Evolutionary conservation across 1,284 basidiomycete genomes (phyloP).

Genomic region (Ceratobasidium sp.): DNA sequence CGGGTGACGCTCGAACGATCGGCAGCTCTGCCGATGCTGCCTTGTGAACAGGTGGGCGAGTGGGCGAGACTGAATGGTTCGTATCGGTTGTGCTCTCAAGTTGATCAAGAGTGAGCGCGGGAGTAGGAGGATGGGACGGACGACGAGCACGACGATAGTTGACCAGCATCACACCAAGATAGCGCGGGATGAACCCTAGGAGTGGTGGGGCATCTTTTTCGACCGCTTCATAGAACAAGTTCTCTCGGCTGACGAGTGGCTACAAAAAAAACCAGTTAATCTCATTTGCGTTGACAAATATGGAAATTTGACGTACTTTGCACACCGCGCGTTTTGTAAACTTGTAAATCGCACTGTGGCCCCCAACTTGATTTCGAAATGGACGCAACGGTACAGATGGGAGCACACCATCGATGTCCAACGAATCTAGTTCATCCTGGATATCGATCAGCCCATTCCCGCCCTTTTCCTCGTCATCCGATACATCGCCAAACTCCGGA

Average conservation of each 20-base stretch:
- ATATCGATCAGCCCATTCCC: conserved; percentile 39
- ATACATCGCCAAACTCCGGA: conserved; percentile 37
- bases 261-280: conserved; percentile 53
- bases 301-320: conserved; percentile 72
- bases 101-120: conserved; percentile 22
- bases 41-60: conserved; percentile 48
- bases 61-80: conserved; percentile 40
- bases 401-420: conserved; percentile 51
- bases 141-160: conserved; percentile 81
- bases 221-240: conserved; percentile 97
- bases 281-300: background rate
- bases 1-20: conserved; percentile 7
- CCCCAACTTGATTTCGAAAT: conserved; percentile 97
- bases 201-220: conserved; percentile 92
- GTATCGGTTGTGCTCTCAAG: conserved; percentile 34
- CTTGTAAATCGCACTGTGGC: conserved; percentile 97
- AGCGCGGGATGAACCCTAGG: conserved; percentile 93
- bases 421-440: conserved; percentile 37
- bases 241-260: conserved; percentile 96
- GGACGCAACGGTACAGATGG: conserved; percentile 96
- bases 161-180: conserved; percentile 97
- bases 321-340: conserved; percentile 98
- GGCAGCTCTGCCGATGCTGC: conserved; percentile 44
- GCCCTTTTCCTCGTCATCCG: conserved; percentile 44
- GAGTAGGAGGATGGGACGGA: conserved; percentile 41